Conservation (phyloP, 75 land plant species). For the Sequoiadendron giganteum region DNA sequence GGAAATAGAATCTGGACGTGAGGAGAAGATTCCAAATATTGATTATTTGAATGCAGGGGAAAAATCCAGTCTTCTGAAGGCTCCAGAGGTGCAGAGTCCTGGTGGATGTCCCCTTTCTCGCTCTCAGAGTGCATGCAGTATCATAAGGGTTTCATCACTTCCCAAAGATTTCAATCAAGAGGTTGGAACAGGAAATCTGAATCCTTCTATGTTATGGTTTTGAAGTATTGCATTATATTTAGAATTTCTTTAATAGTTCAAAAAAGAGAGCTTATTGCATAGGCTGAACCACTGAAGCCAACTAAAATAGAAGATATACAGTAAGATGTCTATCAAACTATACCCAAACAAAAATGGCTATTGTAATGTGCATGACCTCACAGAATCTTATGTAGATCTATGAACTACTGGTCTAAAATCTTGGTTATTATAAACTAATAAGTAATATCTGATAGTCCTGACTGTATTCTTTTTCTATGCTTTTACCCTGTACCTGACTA, state of each 20-base stretch:
- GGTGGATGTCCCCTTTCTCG: neutral
- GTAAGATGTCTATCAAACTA: neutral
- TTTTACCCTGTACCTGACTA: too few relatives aligned
- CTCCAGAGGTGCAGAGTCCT: neutral
- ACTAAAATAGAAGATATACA: neutral
- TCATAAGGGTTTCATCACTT: neutral
- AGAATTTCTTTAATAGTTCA: neutral
- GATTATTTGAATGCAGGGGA: slow-evolving; percentile 5
- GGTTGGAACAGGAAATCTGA: neutral
- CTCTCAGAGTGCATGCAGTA: neutral
- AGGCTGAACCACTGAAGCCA: neutral
- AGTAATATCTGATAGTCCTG: neutral
- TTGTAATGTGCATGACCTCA: neutral
- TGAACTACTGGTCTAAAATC: neutral
- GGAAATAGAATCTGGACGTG: neutral
- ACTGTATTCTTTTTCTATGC: neutral
- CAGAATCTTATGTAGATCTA: neutral
- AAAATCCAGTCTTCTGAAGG: neutral
- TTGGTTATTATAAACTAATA: neutral
- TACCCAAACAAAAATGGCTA: neutral
- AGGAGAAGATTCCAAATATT: slow-evolving; percentile 5
- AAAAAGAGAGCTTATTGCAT: neutral
- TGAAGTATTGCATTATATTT: neutral
- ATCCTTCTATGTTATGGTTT: neutral
- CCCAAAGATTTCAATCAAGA: slow-evolving; percentile 1